phyloP scores from a whole-genome alignment of 768 basidiomycete genomes.

The Hygrocybe punicea region DNA sequence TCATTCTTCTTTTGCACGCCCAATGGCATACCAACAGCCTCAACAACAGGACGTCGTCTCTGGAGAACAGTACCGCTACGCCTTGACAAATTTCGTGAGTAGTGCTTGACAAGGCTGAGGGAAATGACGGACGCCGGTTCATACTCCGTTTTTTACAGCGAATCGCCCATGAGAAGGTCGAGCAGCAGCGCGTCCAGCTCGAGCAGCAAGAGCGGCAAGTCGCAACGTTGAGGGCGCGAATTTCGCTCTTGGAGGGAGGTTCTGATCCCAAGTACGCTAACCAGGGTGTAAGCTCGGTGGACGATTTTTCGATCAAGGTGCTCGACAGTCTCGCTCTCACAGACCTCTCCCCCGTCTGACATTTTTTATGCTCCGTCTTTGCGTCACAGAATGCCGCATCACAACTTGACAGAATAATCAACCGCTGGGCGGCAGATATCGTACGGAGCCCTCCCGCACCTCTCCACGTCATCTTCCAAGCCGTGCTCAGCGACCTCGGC shows the following conservation, averaged over 20 bases:
- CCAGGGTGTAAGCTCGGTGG: conserved; percentile 63
- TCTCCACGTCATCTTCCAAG: conserved; percentile 52
- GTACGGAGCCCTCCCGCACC: conserved; percentile 55
- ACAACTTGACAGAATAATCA: conserved; percentile 76
- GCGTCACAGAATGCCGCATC: conserved; percentile 68
- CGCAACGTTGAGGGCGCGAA: conserved; percentile 65
- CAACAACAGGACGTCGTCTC: conserved; percentile 42
- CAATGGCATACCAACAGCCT: conserved; percentile 7
- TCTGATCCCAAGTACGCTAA: conserved; percentile 38
- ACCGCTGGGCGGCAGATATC: conserved; percentile 82
- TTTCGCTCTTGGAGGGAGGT: conserved; percentile 70
- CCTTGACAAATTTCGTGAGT: conserved; percentile 76
- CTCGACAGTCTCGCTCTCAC: conserved; percentile 19
- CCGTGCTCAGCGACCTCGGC: conserved; percentile 58
- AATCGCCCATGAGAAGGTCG: conserved; percentile 86
- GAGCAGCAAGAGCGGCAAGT: conserved; percentile 84
- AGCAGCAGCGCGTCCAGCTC: conserved; percentile 72
- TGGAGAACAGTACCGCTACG: conserved; percentile 76
- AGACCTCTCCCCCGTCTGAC: neutral
- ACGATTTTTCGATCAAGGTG: conserved; percentile 90
- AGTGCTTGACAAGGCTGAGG: neutral
- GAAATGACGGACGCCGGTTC: neutral
- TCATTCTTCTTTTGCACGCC: neutral
- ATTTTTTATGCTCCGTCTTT: conserved; percentile 6
- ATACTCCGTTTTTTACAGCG: conserved; percentile 42